Evolutionary conservation across 805 yeast genomes (phyloP).

Genomic region (Tetrapisispora namnaoensis): DNA sequence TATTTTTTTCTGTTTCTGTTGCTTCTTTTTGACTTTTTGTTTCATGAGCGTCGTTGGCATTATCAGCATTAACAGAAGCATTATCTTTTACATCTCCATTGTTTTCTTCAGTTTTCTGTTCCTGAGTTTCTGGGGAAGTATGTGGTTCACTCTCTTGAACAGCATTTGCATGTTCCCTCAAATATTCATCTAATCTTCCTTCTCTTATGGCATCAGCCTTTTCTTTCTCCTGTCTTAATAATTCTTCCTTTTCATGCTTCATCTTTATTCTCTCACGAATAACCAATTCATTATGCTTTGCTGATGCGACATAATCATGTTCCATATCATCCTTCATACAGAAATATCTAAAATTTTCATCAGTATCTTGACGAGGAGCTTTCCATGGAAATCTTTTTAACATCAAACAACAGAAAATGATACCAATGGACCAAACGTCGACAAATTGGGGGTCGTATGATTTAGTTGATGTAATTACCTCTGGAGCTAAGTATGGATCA

Average conservation of each 20-base stretch:
- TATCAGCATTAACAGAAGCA: neutral
- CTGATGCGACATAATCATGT: conserved; percentile 66
- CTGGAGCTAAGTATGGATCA: conserved; percentile 83
- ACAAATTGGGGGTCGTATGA: conserved; percentile 69
- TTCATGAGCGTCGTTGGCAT: conserved; percentile 1
- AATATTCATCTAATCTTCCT: conserved; percentile 5
- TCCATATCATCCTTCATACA: conserved; percentile 61
- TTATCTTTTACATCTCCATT: neutral
- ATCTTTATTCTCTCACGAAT: conserved; percentile 36
- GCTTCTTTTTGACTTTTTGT: conserved; percentile 1
- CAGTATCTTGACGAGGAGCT: conserved; percentile 53
- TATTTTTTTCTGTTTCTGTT: conserved; percentile 1
- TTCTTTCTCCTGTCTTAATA: conserved; percentile 4
- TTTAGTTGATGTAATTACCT: conserved; percentile 43
- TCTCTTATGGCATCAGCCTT: conserved; percentile 4
- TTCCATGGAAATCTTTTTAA: conserved; percentile 83
- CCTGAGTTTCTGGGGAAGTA: neutral
- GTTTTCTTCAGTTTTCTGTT: conserved; percentile 1
- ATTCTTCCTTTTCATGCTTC: conserved; percentile 8
- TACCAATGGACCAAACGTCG: conserved; percentile 79
- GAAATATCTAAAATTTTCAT: conserved; percentile 60
- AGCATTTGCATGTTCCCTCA: conserved; percentile 3
- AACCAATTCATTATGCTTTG: conserved; percentile 58
- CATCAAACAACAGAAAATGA: conserved; percentile 81
- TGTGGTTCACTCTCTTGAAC: neutral